Percentiles rank a stretch among this genome's conserved stretches.
Conservation (phyloP, 345 rosid genomes). For the Firmiana major region DNA sequence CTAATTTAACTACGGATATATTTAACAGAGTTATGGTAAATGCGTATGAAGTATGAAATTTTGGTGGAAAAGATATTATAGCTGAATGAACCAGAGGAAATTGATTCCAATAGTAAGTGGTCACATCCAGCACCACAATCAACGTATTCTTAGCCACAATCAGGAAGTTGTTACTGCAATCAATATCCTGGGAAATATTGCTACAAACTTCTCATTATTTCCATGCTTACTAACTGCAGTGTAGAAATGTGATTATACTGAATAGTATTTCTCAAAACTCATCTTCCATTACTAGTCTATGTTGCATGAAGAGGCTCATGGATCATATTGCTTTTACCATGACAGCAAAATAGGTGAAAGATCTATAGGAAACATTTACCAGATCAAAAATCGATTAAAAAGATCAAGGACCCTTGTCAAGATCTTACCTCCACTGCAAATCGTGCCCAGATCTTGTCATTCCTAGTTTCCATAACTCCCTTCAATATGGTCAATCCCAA, state of each 20-base stretch:
- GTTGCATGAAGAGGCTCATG: background rate
- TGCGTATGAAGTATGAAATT: background rate
- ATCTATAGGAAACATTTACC: background rate
- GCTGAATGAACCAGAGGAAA: background rate
- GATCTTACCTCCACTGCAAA: conserved; percentile 81
- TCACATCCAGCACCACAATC: background rate
- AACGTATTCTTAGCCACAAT: background rate
- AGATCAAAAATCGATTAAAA: background rate
- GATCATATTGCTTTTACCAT: background rate
- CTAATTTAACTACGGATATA: background rate
- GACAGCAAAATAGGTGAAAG: background rate
- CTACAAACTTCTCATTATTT: background rate
- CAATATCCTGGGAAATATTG: background rate
- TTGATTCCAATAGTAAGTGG: background rate
- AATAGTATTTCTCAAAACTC: background rate
- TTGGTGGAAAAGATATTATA: background rate
- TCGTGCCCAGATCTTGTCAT: conserved; percentile 86
- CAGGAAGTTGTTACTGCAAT: background rate
- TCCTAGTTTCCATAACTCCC: conserved; percentile 80
- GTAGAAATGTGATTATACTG: background rate
- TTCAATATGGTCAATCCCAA: conserved; percentile 92
- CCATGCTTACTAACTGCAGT: background rate
- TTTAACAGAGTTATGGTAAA: background rate
- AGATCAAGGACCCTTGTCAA: background rate
- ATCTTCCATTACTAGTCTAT: background rate